Evolutionary conservation across 345 rosid species (phyloP).

Genomic region (Pugionium dolabratum): DNA sequence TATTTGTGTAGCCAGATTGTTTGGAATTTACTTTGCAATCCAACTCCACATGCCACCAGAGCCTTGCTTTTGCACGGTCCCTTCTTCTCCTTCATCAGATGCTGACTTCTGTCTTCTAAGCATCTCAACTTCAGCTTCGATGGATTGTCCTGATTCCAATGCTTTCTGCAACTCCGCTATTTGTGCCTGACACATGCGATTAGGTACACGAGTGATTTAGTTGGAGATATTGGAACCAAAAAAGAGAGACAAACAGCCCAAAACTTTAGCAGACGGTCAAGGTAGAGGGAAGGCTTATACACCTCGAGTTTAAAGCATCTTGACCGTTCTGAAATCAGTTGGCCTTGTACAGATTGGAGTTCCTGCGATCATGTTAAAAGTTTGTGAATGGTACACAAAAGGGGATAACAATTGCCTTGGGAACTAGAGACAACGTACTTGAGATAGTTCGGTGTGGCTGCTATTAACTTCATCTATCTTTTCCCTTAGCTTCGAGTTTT

Average conservation of each 20-base stretch:
- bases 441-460: constrained; percentile 73
- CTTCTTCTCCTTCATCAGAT: constrained; percentile 64
- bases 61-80: constrained; percentile 57
- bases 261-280: constrained; percentile 22
- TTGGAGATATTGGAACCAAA: background rate
- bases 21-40: constrained; percentile 52
- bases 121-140: constrained; percentile 82
- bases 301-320: constrained; percentile 99
- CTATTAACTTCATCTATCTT: constrained; percentile 71
- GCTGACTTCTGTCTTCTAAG: constrained; percentile 74
- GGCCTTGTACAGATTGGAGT: constrained; percentile 89
- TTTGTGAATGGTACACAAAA: background rate
- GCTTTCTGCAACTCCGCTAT: constrained; percentile 81
- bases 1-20: constrained; percentile 9
- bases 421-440: constrained; percentile 48
- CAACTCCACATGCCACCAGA: constrained; percentile 88
- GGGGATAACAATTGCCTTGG: background rate
- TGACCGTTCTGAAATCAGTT: constrained; percentile 86
- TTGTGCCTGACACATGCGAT: constrained; percentile 66
- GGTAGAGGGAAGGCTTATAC: background rate
- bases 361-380: constrained; percentile 53
- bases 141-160: constrained; percentile 65
- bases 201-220: background rate
- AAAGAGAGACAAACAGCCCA: background rate
- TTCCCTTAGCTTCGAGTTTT: constrained; percentile 62